Base-by-base conservation (phyloP, 2,329 filamentous ascomycete genomes). In the Aspergillus viridinutans region DNA sequence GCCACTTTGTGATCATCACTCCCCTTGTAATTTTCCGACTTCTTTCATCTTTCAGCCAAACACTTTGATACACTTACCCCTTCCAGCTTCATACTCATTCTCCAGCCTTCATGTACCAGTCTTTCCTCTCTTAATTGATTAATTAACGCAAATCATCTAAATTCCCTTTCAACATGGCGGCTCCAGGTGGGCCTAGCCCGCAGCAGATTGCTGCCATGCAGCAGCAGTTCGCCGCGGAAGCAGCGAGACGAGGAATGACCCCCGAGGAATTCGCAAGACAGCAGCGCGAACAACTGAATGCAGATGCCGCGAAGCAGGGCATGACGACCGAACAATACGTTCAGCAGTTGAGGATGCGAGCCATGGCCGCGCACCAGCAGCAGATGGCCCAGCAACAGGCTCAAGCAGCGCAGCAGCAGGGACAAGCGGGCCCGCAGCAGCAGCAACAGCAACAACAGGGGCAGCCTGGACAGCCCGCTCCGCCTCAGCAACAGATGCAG, bases 181-280 rank as follows among this genome's bases (percentile, higher is more conserved):
- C 71, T 52, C 73, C 73, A 38, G 70, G 72, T 54, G 68, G 67
- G 64, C 90, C 90, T 35, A 85, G 87, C 21, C 92, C 89, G 50
- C 89, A 96, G 77, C 92, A 97, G 78, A 90, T 96, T 62, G 84
- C 85, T 56, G 82, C 83, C 55, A 94, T 97, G 82, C 90, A 95
- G 74, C 85, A 86, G 66, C 89, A 94, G 75, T 79, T 97, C 48
- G 88, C 88, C 50, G 83, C 85, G 52, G 92, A 97, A 75, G 93
- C 93, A 50, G 82, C 89, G 69, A 92, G 89, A 76, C 85, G 87
- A 61, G 92, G 92, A 72, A 86, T 97, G 83, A 86, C 88, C 6
- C 87, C 94, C 0, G 90, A 88, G 48, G 82, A 96, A 74, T 96
- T 96, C 72, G 84, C 95, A 68, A 86, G 88, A 76, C 74, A 78